Conservation (phyloP, 306 rosid genomes). For the Gastrolobium villosum region DNA sequence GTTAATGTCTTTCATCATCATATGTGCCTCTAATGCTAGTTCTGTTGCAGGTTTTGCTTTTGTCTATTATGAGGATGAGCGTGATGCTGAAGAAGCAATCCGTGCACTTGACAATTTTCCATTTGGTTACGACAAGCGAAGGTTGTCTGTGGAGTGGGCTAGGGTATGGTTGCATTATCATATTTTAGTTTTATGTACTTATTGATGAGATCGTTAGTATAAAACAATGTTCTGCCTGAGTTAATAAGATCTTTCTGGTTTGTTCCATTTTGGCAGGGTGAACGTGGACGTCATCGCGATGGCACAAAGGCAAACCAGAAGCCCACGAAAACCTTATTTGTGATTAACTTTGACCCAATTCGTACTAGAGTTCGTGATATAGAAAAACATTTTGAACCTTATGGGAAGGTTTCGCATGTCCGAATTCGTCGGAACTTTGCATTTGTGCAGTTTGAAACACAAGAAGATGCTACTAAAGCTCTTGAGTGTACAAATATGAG, state of each 20-base stretch:
- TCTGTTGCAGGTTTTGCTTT: conserved; percentile 89
- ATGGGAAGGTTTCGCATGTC: conserved; percentile 85
- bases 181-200: conserved; percentile 13
- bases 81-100: conserved; percentile 95
- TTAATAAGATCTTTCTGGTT: neutral
- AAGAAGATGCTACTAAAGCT: conserved; percentile 97
- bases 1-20: conserved; percentile 23
- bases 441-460: conserved; percentile 93
- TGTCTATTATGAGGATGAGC: conserved; percentile 91
- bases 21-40: conserved; percentile 51
- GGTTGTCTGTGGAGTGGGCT: conserved; percentile 98
- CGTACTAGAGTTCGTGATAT: conserved; percentile 87
- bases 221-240: neutral
- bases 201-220: neutral
- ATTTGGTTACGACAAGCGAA: conserved; percentile 85
- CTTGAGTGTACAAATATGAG: conserved; percentile 92
- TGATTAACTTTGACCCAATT: conserved; percentile 87
- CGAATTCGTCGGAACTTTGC: conserved; percentile 94
- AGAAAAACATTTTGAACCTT: conserved; percentile 86
- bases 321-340: conserved; percentile 92
- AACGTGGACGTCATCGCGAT: conserved; percentile 86
- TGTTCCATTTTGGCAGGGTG: conserved; percentile 69
- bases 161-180: conserved; percentile 60
- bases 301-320: conserved; percentile 85
- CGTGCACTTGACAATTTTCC: conserved; percentile 78